Evolutionary conservation across 495 filamentous ascomycete genomes (phyloP).

Genomic region (Parachaetomium inaequale): DNA sequence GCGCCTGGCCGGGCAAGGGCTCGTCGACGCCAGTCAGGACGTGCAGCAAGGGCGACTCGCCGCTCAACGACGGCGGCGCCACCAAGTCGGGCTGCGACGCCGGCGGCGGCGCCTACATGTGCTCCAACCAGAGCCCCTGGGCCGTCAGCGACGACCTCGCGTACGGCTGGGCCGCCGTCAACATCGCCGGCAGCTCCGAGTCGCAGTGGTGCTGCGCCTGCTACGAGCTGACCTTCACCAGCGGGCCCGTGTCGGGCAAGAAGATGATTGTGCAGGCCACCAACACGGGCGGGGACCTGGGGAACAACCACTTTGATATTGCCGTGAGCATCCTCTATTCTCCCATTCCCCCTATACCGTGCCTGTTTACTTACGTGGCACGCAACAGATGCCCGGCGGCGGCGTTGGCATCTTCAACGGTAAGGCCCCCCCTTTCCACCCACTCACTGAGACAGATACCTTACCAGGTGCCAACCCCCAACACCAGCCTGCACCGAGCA

Average conservation of each 20-base stretch:
- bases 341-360: not conserved
- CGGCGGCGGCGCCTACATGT: constrained; percentile 60
- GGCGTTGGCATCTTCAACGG: constrained; percentile 63
- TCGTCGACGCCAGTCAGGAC: constrained; percentile 43
- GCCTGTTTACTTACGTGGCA: not conserved
- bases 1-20: constrained; percentile 59
- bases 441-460: constrained; percentile 10
- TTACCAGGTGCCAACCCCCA: constrained; percentile 25
- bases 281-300: constrained; percentile 61
- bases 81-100: constrained; percentile 47
- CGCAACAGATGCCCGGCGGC: constrained; percentile 57
- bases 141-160: constrained; percentile 52
- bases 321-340: constrained; percentile 43
- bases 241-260: constrained; percentile 53
- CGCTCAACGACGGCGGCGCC: constrained; percentile 47
- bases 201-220: constrained; percentile 62
- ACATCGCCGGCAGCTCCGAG: constrained; percentile 51
- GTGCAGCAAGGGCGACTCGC: constrained; percentile 56
- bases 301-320: constrained; percentile 60
- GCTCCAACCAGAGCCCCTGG: constrained; percentile 61
- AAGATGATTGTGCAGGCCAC: constrained; percentile 66
- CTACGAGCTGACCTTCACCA: constrained; percentile 65
- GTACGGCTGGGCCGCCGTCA: constrained; percentile 64
- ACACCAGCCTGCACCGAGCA: constrained; percentile 51
- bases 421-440: constrained; percentile 4